These are phyloP conservation scores for Acanthamoeba culbertsoni DNA, from an alignment of 208 protist species.

Conservation along the genomic window DNA sequence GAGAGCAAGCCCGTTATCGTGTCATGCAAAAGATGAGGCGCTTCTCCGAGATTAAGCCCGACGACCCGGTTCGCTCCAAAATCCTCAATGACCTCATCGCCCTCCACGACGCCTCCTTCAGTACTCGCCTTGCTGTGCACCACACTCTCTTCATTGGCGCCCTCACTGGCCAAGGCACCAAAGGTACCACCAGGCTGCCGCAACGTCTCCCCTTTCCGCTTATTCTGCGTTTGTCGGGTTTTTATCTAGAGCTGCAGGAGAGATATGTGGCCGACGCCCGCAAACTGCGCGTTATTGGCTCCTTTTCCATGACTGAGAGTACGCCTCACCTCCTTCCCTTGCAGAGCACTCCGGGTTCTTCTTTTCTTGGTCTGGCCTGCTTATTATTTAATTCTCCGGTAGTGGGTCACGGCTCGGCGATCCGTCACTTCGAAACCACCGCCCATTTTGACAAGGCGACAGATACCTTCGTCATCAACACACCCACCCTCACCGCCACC, in stretches of 20 bases:
- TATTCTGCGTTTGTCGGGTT: background rate
- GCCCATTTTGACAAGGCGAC: constrained; percentile 70
- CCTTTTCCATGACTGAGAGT: constrained; percentile 50
- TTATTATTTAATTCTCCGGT: background rate
- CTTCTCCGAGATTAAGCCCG: background rate
- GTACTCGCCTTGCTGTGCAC: constrained; percentile 45
- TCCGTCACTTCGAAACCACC: constrained; percentile 78
- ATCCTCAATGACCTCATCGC: constrained; percentile 6
- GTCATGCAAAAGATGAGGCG: constrained; percentile 46
- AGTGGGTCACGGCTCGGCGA: constrained; percentile 77
- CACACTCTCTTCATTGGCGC: constrained; percentile 17
- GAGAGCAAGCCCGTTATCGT: constrained; percentile 3
- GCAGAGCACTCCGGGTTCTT: no score
- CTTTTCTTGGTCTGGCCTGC: no score
- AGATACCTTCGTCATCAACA: constrained; percentile 78
- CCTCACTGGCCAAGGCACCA: constrained; percentile 22
- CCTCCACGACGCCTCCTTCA: constrained; percentile 38
- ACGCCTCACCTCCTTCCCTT: background rate
- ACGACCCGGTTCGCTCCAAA: background rate
- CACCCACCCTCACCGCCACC: constrained; percentile 69
- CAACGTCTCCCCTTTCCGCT: background rate
- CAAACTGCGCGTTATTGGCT: constrained; percentile 35
- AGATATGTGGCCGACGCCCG: background rate
- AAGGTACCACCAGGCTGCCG: background rate
- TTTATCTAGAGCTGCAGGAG: background rate